Base-by-base conservation (phyloP, 2,329 filamentous ascomycete species). In the Arthrobotrys entomopaga region DNA sequence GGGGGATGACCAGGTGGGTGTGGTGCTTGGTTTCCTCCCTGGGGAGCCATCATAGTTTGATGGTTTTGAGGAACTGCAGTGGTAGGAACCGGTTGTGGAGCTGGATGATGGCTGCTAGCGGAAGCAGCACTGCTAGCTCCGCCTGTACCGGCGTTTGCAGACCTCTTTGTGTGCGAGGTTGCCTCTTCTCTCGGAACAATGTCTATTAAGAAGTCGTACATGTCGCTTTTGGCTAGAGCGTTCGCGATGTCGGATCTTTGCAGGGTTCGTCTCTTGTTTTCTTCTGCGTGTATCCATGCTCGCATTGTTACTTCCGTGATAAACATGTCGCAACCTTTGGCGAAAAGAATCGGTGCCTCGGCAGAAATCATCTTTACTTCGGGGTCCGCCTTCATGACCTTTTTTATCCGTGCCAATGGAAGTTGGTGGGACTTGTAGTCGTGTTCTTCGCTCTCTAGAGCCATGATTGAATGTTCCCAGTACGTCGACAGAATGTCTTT, bases 321-420 rank as follows among this genome's bases (percentile, higher is more conserved):
- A 84, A 99, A 99, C 80, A 98, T 97, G 81, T 99, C 95, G 82
- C 95, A 98, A 42, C 94, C 95, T 83, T 99, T 99, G 59, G 95
- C 95, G 80, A 99, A 99, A 13, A 99, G 85, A 78, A 99, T 99
- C 0, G 95, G 95, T 1, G 95, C 95, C 83, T 99, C 95, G 7
- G 95, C 95, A 2, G 93, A 98, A 76, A 99, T 99, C 95, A 99
- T 99, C 85, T 99, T 99, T 54, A 99, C 95, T 80, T 99, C 95
- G 0, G 95, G 95, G 78, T 99, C 95, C 0, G 95, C 95, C 84
- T 99, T 99, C 95, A 99, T 99, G 77, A 99, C 95, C 82, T 99
- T 99, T 86, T 99, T 99, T 84, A 99, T 99, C 64, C 95, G 90
- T n/a, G 95, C 95, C 46, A 99, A 86, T 1, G 95, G 95, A 43